Conservation (phyloP, 257 asterid genomes). For the Solanum dulcamara region DNA sequence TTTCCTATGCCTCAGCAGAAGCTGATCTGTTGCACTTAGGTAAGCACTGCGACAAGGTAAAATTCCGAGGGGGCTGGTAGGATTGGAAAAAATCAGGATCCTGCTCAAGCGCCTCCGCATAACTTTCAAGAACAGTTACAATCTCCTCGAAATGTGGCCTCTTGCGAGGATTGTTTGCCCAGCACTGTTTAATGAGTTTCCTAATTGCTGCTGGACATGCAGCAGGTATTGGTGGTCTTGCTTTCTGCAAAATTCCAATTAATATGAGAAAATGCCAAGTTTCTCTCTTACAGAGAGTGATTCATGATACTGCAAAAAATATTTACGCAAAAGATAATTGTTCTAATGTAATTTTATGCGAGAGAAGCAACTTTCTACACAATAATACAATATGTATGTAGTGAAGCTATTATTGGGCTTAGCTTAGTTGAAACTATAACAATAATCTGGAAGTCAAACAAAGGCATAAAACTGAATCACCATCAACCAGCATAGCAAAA, state of each 20-base stretch:
- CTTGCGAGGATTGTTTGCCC: slow-evolving; percentile 79
- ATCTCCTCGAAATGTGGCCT: slow-evolving; percentile 82
- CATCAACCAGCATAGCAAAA: neutral
- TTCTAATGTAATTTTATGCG: neutral
- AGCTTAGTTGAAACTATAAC: neutral
- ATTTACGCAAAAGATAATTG: too few species aligned
- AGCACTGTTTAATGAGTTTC: slow-evolving; percentile 61
- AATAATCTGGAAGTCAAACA: neutral
- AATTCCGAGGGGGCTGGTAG: slow-evolving; percentile 25
- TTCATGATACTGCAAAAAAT: neutral
- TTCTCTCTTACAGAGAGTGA: neutral
- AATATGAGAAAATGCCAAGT: neutral
- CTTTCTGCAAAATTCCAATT: slow-evolving; percentile 36
- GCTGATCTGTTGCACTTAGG: slow-evolving; percentile 41
- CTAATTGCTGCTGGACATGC: slow-evolving; percentile 59
- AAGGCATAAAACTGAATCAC: neutral
- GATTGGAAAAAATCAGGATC: slow-evolving; percentile 62
- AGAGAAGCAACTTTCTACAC: neutral
- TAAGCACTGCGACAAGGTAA: slow-evolving; percentile 33
- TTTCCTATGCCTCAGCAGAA: slow-evolving; percentile 18
- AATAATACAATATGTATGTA: neutral
- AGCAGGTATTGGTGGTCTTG: slow-evolving; percentile 82
- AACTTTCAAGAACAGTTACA: slow-evolving; percentile 53
- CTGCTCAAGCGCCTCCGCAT: slow-evolving; percentile 40
- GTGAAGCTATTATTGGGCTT: neutral